A percentile compares a stretch with the other conserved stretches of the same genome.
Conservation (phyloP, 2,329 filamentous ascomycete species). For the Rasamsonia emersonii region DNA sequence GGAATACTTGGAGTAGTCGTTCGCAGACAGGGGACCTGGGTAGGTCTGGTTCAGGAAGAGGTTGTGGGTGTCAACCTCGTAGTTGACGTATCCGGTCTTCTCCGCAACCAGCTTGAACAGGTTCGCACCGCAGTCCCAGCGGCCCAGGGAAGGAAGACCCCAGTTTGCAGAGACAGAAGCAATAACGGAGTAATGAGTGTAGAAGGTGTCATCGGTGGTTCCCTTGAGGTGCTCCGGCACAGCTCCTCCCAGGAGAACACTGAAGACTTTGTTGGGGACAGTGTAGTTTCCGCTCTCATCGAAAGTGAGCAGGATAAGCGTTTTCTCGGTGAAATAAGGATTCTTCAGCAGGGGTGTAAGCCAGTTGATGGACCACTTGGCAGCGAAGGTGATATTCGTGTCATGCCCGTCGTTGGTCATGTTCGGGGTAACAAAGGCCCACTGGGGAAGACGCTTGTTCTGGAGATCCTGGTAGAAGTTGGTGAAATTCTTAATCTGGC, state of each 20-base stretch:
- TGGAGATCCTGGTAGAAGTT: slow-evolving; percentile 61
- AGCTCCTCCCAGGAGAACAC: slow-evolving; percentile 64
- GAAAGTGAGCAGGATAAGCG: slow-evolving; percentile 67
- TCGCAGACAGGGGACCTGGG: slow-evolving; percentile 35
- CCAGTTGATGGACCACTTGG: slow-evolving; percentile 59
- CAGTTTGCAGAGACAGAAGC: slow-evolving; percentile 61
- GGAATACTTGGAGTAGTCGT: slow-evolving; percentile 17
- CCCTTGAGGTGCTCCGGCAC: slow-evolving; percentile 56
- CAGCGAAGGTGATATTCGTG: slow-evolving; percentile 60
- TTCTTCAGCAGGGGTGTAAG: slow-evolving; percentile 62
- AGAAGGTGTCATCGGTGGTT: slow-evolving; percentile 60
- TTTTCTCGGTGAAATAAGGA: slow-evolving; percentile 64
- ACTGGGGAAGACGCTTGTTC: slow-evolving; percentile 58
- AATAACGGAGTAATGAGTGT: slow-evolving; percentile 64
- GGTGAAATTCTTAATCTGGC: slow-evolving; percentile 65
- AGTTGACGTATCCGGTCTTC: slow-evolving; percentile 48
- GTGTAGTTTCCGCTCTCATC: slow-evolving; percentile 68
- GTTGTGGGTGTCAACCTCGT: slow-evolving; percentile 29
- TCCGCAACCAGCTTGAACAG: slow-evolving; percentile 53
- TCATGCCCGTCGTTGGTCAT: slow-evolving; percentile 66
- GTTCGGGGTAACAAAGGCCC: slow-evolving; percentile 45
- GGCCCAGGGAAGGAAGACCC: slow-evolving; percentile 59
- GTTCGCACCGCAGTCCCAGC: slow-evolving; percentile 65
- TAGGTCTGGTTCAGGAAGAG: slow-evolving; percentile 49
- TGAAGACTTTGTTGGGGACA: slow-evolving; percentile 59